Conservation (phyloP, 208 protist species). For the Endotrypanum monterogeii region DNA sequence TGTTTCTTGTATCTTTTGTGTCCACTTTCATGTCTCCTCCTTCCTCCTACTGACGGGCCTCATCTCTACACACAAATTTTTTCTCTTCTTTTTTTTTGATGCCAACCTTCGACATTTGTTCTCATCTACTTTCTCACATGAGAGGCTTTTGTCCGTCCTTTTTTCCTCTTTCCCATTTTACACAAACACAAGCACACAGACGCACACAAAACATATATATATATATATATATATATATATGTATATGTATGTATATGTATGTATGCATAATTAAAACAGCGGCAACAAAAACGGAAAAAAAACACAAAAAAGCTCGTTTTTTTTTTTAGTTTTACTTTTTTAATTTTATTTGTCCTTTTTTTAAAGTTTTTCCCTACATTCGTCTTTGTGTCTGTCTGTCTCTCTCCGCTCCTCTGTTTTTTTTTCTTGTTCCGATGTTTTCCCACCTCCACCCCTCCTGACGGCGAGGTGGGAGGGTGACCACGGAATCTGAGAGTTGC, state of each 20-base stretch:
- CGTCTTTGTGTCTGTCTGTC: neutral
- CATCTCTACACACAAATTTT: neutral
- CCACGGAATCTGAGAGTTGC: no score
- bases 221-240: neutral
- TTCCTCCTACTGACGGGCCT: no score
- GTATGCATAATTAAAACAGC: neutral
- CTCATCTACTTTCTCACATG: neutral
- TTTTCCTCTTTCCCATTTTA: neutral
- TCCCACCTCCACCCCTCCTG: no score
- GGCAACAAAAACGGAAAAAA: no score
- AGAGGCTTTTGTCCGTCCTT: neutral
- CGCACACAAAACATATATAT: neutral
- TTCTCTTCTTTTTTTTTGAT: slow-evolving; percentile 1
- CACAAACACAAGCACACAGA: neutral
- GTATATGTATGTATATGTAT: neutral
- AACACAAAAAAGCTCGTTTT: neutral
- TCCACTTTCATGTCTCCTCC: neutral
- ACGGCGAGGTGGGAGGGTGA: no score
- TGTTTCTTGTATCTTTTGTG: neutral
- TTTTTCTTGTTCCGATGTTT: neutral
- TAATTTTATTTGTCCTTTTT: neutral
- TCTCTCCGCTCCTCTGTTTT: neutral
- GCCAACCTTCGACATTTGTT: no score
- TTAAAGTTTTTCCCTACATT: neutral
- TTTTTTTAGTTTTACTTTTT: neutral